These are phyloP conservation scores for Fusarium drepaniforme DNA, from an alignment of 2,329 filamentous ascomycete genomes.

Conservation along the genomic window DNA sequence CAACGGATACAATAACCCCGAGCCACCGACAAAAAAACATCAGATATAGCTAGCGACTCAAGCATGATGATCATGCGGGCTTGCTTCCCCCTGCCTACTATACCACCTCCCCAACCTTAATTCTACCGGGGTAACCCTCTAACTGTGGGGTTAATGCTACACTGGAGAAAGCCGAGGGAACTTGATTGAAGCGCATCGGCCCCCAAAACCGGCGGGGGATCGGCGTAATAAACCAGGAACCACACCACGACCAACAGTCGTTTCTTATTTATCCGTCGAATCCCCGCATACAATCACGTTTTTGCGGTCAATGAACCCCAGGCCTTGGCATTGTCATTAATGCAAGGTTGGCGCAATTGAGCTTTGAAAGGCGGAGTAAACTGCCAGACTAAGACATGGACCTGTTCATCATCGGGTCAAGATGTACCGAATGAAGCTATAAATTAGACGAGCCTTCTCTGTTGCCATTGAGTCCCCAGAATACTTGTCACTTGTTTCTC, in stretches of 20 bases:
- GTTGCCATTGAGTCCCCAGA: not conserved
- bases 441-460: slow-evolving; percentile 1
- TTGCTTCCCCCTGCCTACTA: slow-evolving; percentile 3
- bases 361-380: not conserved
- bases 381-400: slow-evolving; percentile 9
- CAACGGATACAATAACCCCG: slow-evolving; percentile 4
- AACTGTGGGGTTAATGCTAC: not conserved
- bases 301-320: not conserved
- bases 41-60: not conserved
- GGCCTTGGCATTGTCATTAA: not conserved
- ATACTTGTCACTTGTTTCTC: not conserved
- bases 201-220: slow-evolving; percentile 32
- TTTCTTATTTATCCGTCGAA: slow-evolving; percentile 17
- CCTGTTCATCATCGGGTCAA: slow-evolving; percentile 13
- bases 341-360: not conserved
- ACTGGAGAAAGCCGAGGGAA: not conserved
- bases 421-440: slow-evolving; percentile 23
- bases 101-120: not conserved
- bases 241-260: not conserved
- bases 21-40: not conserved
- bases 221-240: slow-evolving; percentile 16
- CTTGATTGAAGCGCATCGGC: slow-evolving; percentile 37
- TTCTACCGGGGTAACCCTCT: not conserved
- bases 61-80: slow-evolving; percentile 22
- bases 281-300: not conserved